These are phyloP conservation scores for Penstemon eatonii DNA, from an alignment of 257 asterid species.

Conservation along the genomic window DNA sequence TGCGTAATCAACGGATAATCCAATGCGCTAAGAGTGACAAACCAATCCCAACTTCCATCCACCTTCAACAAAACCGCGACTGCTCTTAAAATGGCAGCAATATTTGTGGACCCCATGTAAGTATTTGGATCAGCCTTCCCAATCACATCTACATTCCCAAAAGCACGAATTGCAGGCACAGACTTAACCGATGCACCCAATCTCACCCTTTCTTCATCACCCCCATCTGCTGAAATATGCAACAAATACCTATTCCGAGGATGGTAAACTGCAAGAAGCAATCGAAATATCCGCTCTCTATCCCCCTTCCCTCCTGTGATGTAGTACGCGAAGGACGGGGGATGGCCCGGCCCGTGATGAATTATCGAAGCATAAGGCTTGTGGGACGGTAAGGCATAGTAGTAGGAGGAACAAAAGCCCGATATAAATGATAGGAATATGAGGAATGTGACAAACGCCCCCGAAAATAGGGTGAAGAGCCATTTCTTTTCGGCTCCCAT, in stretches of 20 bases:
- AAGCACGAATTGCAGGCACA: conserved; percentile 70
- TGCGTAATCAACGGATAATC: conserved; percentile 94
- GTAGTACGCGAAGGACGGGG: conserved; percentile 87
- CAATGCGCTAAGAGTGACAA: conserved; percentile 77
- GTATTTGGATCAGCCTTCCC: conserved; percentile 98
- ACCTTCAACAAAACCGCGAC: conserved; percentile 79
- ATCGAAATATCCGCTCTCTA: conserved; percentile 72
- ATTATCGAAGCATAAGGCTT: conserved; percentile 58
- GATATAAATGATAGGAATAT: conserved; percentile 69
- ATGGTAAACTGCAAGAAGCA: conserved; percentile 85
- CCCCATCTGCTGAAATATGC: conserved; percentile 77
- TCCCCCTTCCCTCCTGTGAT: conserved; percentile 83
- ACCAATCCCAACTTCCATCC: conserved; percentile 95
- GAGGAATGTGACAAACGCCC: conserved; percentile 74
- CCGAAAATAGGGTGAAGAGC: conserved; percentile 87
- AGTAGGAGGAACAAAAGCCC: conserved; percentile 79
- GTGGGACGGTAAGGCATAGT: conserved; percentile 58
- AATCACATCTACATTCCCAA: conserved; percentile 91
- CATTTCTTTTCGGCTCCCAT: conserved; percentile 95
- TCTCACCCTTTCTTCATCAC: conserved; percentile 69
- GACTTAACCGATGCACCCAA: conserved; percentile 69
- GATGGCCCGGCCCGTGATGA: conserved; percentile 71
- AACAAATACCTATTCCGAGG: conserved; percentile 94
- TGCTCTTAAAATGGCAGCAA: conserved; percentile 84
- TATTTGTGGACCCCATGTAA: conserved; percentile 82